phyloP scores from a whole-genome alignment of 1,139 yeast genomes.

The Hemisphaericaspora subhashii region DNA sequence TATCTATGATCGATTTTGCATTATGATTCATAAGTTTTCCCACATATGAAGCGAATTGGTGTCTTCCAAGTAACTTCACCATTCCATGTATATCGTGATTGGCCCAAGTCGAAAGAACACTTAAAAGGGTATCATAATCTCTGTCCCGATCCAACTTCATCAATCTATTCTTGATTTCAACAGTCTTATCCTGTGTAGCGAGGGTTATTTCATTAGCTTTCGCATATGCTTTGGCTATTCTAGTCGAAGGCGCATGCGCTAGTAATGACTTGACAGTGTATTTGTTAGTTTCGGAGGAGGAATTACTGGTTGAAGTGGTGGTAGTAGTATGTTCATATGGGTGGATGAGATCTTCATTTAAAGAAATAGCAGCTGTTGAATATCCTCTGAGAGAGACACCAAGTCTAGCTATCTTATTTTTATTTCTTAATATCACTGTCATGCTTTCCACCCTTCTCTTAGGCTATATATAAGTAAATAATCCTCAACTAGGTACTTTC shows the following conservation, averaged over 20 bases:
- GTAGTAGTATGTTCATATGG: conserved; percentile 3
- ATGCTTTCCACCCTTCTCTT: no score
- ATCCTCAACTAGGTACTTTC: no score
- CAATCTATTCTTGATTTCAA: conserved; percentile 10
- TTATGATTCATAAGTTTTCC: conserved; percentile 6
- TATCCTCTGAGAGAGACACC: conserved; percentile 3
- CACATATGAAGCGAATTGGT: conserved; percentile 20
- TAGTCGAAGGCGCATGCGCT: conserved; percentile 11
- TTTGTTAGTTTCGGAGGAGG: conserved; percentile 1
- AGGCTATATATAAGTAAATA: no score
- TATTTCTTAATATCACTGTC: conserved; percentile 3
- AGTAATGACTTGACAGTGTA: conserved; percentile 4
- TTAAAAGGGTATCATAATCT: conserved; percentile 9
- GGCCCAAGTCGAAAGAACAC: conserved; percentile 16
- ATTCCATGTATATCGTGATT: conserved; percentile 26
- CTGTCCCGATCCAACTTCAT: conserved; percentile 9
- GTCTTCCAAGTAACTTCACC: conserved; percentile 23
- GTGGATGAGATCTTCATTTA: conserved; percentile 6
- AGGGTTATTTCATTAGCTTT: not conserved
- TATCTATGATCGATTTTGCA: no score
- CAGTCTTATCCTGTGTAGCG: not conserved
- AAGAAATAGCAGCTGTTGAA: conserved; percentile 7
- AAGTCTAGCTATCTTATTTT: not conserved
- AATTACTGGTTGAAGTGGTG: not conserved
- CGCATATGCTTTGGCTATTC: conserved; percentile 10